Base-by-base conservation (phyloP, 164 flowering plant species). In the Stephania yunnanensis region DNA sequence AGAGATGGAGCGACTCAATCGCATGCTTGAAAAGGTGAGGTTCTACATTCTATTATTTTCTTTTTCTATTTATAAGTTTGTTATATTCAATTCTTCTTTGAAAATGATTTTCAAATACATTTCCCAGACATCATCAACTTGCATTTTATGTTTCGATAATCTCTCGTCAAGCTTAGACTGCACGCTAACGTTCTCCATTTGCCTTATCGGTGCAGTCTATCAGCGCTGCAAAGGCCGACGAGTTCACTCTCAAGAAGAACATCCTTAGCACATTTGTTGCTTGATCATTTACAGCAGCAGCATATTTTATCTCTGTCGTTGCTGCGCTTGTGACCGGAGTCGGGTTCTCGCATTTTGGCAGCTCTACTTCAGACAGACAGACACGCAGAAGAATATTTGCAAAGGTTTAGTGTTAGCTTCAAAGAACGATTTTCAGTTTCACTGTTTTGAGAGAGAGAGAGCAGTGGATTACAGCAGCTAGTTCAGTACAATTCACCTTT, bases 211-310 rank as follows among this genome's bases (percentile, higher is more conserved):
- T 89, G 90, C 94, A 93, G 99, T 83, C 98, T 22, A 87, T 95
- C 74, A 89, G 90, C 77, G 78, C 89, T 61, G 80, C 85, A 4
- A 95, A 93, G 85, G 92, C 93, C 29, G 99, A 95, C 44, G 97
- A 93, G 78, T 89, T 93, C 84, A 88, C 87, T 36, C 82, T 91
- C 53, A 95, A 93, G 93, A 95, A 90, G 86, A 95, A 95, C 72
- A 89, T 95, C 78, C 79, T 95, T 10, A 82, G 87, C 3, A 58
- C 88, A 4, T 93, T 90, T 80, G 87, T 84, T 22, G 88, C 86
- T 22, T 86, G 69, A 87, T 75, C 69, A 55, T 63, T 36, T 2
- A 36, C 31, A 44, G 36, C 52, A 36, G 50, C 46, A 10, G 10
- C 30, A 58, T 19, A n/a, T 15, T 58, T 19, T n/a, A 10, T 58